These are phyloP conservation scores for Zostera marina DNA, from an alignment of 116 monocot species.

Conservation along the genomic window DNA sequence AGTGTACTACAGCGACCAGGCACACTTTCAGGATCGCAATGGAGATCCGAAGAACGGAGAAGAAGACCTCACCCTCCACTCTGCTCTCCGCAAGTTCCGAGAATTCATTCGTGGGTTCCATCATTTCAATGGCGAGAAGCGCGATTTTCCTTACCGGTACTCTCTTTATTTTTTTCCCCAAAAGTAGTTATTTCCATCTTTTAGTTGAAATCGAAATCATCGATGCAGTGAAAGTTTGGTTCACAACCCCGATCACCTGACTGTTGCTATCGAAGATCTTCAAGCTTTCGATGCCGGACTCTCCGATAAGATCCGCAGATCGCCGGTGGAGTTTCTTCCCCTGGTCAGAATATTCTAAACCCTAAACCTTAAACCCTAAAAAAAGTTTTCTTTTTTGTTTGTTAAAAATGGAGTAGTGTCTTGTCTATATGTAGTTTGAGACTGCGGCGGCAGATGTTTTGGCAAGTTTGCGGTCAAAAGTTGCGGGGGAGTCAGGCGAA, in stretches of 20 bases:
- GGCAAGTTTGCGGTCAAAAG: constrained; percentile 69
- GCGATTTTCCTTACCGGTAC: constrained; percentile 82
- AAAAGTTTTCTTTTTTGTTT: not conserved
- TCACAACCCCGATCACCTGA: constrained; percentile 50
- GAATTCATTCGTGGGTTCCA: constrained; percentile 94
- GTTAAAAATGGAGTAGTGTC: not conserved
- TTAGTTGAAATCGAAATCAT: not conserved
- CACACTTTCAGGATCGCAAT: constrained; percentile 81
- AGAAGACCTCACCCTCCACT: constrained; percentile 53
- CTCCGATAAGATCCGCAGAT: constrained; percentile 66
- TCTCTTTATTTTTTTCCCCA: not conserved
- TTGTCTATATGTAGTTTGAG: constrained; percentile 50
- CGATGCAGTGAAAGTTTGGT: constrained; percentile 62
- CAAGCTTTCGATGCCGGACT: constrained; percentile 78
- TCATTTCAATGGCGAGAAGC: constrained; percentile 48
- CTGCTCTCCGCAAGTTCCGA: constrained; percentile 94
- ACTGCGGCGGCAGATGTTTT: constrained; percentile 83
- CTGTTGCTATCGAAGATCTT: constrained; percentile 82
- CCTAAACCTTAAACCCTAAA: not conserved
- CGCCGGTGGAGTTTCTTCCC: constrained; percentile 80
- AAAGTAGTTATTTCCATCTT: not conserved
- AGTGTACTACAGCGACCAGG: constrained; percentile 96
- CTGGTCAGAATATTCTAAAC: constrained; percentile 21
- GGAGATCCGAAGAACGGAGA: constrained; percentile 37
- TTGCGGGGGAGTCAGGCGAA: constrained; percentile 74